These are phyloP conservation scores for Globisporangium nodosum DNA, from an alignment of 352 stramenopile genomes.

Conservation along the genomic window DNA sequence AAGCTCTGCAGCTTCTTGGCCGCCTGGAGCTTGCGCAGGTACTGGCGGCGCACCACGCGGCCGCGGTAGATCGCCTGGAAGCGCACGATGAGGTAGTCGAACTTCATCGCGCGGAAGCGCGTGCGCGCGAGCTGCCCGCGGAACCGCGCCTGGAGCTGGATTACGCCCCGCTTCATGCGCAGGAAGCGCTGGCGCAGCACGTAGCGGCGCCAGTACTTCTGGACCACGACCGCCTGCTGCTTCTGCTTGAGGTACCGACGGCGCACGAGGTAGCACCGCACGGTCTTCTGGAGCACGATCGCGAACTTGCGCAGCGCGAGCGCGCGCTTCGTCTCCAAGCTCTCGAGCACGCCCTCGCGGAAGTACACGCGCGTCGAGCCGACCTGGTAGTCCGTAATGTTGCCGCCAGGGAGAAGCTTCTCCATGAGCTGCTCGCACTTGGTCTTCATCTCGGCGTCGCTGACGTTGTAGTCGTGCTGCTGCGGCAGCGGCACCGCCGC, in stretches of 20 bases:
- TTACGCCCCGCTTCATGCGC: constrained; percentile 38
- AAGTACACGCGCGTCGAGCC: constrained; percentile 83
- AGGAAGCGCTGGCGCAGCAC: constrained; percentile 54
- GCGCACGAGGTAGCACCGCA: constrained; percentile 57
- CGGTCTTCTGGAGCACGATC: constrained; percentile 69
- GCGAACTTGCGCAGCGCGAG: constrained; percentile 69
- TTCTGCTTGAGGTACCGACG: constrained; percentile 46
- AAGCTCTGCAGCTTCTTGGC: constrained; percentile 65
- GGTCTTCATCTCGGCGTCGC: constrained; percentile 43
- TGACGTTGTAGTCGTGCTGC: constrained; percentile 20
- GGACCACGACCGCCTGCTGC: constrained; percentile 41
- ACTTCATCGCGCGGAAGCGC: constrained; percentile 61
- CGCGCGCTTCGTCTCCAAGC: constrained; percentile 67
- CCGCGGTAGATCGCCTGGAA: constrained; percentile 70
- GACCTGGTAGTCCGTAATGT: constrained; percentile 85
- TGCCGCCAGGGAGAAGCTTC: constrained; percentile 55
- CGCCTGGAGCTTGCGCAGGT: constrained; percentile 43
- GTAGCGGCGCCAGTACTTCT: constrained; percentile 75
- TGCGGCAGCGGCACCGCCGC: constrained; percentile 16
- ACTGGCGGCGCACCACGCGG: constrained; percentile 43
- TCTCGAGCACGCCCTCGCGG: constrained; percentile 76
- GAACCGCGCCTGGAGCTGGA: constrained; percentile 54
- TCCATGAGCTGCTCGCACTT: constrained; percentile 69
- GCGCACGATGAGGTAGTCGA: constrained; percentile 69
- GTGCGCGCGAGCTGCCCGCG: constrained; percentile 57